phyloP scores from a whole-genome alignment of 1,284 basidiomycete genomes.

The Pseudozyma thailandica region DNA sequence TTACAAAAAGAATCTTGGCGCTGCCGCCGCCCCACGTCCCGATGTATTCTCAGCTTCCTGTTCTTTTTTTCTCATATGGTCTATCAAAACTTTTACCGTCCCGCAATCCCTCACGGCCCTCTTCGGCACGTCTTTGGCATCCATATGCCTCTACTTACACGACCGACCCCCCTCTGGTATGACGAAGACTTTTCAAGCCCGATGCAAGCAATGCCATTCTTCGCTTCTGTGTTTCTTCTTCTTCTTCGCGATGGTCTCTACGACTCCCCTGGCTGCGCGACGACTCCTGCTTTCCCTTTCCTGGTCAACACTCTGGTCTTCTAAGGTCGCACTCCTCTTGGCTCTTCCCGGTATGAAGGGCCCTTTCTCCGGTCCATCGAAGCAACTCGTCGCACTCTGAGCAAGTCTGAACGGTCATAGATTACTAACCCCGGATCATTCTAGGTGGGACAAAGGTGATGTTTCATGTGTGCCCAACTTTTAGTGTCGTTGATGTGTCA shows the following conservation, averaged over 20 bases:
- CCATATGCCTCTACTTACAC: too few species aligned
- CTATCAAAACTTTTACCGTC: slow-evolving; percentile 12
- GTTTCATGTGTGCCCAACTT: too few species aligned
- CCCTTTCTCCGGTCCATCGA: too few species aligned
- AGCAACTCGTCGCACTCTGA: neutral
- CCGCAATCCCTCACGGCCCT: neutral
- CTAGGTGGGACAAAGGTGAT: neutral
- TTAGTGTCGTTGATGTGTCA: too few species aligned
- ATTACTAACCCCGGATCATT: too few species aligned
- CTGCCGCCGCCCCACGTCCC: neutral
- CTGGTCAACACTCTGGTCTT: too few species aligned
- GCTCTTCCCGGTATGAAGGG: neutral
- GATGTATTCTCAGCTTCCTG: slow-evolving; percentile 27
- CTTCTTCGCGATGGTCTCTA: neutral
- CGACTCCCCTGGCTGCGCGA: slow-evolving; percentile 7
- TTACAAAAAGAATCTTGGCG: neutral
- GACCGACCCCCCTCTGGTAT: neutral
- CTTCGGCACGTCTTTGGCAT: too few species aligned
- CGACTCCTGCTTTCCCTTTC: neutral
- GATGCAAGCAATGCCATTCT: slow-evolving; percentile 23
- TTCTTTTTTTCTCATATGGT: slow-evolving; percentile 14
- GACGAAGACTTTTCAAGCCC: slow-evolving; percentile 10
- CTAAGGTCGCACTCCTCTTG: too few species aligned
- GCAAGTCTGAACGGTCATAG: neutral
- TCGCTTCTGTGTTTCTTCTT: slow-evolving; percentile 7